Conservation (phyloP, 768 basidiomycete species). For the Harrya chromipes region DNA sequence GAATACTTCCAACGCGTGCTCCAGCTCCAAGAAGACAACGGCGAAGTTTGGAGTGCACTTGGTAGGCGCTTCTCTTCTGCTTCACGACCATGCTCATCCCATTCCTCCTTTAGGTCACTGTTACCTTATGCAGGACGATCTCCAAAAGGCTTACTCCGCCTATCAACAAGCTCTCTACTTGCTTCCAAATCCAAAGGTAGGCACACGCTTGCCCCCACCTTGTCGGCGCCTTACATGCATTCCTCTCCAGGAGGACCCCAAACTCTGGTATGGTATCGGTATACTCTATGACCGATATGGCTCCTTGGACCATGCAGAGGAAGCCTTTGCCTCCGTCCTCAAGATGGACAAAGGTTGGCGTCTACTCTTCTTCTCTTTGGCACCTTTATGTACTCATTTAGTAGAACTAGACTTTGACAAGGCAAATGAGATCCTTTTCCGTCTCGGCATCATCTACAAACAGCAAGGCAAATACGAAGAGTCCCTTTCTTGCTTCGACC, state of each 20-base stretch:
- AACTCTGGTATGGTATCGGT: constrained; percentile 99
- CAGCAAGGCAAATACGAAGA: constrained; percentile 94
- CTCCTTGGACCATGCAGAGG: constrained; percentile 97
- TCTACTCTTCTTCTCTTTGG: neutral
- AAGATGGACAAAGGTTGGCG: constrained; percentile 91
- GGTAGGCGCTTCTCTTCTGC: constrained; percentile 46
- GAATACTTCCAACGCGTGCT: constrained; percentile 96
- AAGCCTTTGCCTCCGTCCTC: constrained; percentile 94
- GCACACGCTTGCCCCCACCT: constrained; percentile 6
- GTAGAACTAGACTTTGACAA: constrained; percentile 84
- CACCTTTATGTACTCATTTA: constrained; percentile 27
- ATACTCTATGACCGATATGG: constrained; percentile 99
- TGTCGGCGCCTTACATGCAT: constrained; percentile 7
- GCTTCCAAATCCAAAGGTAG: constrained; percentile 90
- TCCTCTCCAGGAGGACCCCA: constrained; percentile 77
- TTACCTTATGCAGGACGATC: constrained; percentile 98
- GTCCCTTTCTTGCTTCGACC: constrained; percentile 89
- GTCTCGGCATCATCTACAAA: constrained; percentile 98
- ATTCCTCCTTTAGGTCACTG: constrained; percentile 68
- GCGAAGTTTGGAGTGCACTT: constrained; percentile 97
- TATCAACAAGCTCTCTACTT: constrained; percentile 98
- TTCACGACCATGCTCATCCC: constrained; percentile 12
- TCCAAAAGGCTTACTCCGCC: constrained; percentile 97
- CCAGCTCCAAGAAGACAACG: constrained; percentile 89
- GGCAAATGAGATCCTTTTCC: constrained; percentile 97